phyloP scores from a whole-genome alignment of 257 asterid species.

The Nicotiana paniculata region DNA sequence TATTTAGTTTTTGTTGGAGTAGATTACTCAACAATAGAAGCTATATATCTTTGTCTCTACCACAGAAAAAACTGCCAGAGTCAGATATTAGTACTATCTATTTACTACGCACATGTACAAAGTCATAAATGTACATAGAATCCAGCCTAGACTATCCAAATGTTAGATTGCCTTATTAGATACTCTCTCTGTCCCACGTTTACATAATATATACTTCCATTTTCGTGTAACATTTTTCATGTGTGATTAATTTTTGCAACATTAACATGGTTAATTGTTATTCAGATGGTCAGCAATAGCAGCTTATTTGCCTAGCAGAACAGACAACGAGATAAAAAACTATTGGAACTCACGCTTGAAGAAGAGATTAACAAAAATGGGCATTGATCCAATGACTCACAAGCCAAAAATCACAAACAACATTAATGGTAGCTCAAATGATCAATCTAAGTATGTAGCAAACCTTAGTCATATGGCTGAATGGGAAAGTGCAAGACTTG shows the following conservation, averaged over 20 bases:
- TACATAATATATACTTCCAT: no score
- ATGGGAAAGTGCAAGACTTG: constrained; percentile 33
- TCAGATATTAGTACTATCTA: not conserved
- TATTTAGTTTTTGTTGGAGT: not conserved
- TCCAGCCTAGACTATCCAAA: no score
- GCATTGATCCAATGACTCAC: constrained; percentile 28
- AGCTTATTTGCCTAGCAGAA: constrained; percentile 18
- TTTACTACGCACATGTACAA: not conserved
- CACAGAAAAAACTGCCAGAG: not conserved
- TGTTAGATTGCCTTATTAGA: no score
- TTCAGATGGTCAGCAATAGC: constrained; percentile 30
- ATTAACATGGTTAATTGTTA: not conserved
- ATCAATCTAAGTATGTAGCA: constrained; percentile 17
- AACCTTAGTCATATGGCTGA: constrained; percentile 32
- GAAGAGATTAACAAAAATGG: constrained; percentile 29
- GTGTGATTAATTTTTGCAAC: not conserved
- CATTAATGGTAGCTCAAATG: not conserved
- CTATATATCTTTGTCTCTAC: not conserved
- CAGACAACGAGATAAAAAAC: constrained; percentile 29
- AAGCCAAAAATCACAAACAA: constrained; percentile 11
- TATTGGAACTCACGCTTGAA: constrained; percentile 27
- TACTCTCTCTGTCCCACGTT: no score
- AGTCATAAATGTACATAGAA: not conserved
- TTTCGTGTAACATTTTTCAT: not conserved
- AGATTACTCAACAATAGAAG: not conserved